Conservation (phyloP, 805 yeast species). For the Yarrowia sp. region DNA sequence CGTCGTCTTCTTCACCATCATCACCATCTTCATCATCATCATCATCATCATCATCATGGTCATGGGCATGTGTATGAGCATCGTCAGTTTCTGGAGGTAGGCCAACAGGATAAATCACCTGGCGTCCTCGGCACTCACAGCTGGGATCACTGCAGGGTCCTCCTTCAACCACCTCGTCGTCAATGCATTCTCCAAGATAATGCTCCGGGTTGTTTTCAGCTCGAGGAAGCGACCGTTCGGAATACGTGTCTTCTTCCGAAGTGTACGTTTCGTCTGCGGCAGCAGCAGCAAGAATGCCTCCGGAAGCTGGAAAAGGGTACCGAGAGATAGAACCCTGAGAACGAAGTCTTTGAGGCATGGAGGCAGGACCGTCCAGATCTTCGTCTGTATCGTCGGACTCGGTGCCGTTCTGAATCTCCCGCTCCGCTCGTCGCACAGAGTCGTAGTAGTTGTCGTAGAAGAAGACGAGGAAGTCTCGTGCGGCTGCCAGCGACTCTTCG, state of each 20-base stretch:
- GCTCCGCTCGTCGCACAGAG: not conserved
- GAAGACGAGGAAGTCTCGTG: constrained; percentile 12
- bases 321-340: not conserved
- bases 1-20: not conserved
- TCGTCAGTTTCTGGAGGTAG: not conserved
- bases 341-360: not conserved
- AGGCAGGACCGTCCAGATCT: not conserved
- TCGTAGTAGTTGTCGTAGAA: constrained; percentile 26
- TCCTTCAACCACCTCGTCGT: not conserved
- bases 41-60: no score
- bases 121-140: not conserved
- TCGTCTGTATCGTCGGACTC: constrained; percentile 15
- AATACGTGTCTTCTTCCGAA: constrained; percentile 7
- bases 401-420: constrained; percentile 10
- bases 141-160: not conserved
- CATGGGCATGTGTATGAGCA: no score
- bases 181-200: constrained; percentile 1
- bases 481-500: not conserved
- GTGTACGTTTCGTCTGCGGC: constrained; percentile 4
- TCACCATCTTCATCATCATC: not conserved
- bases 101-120: constrained; percentile 6
- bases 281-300: not conserved
- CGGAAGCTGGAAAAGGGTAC: not conserved
- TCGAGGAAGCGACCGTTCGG: not conserved
- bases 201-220: not conserved